These are phyloP conservation scores for Mercurialis annua DNA, from an alignment of 345 rosid genomes.

Conservation along the genomic window DNA sequence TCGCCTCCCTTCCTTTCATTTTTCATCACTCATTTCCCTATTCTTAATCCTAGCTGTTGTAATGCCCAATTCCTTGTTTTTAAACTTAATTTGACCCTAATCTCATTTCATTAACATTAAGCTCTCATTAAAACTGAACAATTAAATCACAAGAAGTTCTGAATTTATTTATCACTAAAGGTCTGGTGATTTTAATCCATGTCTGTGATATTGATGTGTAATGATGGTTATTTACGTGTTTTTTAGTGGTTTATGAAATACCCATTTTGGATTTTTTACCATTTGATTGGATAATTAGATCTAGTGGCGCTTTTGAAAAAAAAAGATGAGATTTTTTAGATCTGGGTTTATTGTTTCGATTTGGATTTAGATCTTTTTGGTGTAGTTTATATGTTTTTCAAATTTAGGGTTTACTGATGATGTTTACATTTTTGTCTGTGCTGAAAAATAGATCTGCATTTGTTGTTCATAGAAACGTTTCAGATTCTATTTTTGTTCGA, in stretches of 20 bases:
- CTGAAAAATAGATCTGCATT: constrained; percentile 7
- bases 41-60: not conserved
- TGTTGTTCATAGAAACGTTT: not conserved
- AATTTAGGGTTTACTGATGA: not conserved
- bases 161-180: not conserved
- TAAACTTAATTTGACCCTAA: not conserved
- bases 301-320: not conserved
- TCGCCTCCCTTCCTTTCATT: constrained; percentile 6
- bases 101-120: not conserved
- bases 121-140: not conserved
- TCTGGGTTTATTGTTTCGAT: constrained; percentile 1
- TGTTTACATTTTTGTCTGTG: not conserved
- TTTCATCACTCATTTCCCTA: not conserved
- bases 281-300: not conserved
- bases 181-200: constrained; percentile 7
- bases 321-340: too few relatives aligned
- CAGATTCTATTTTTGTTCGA: not conserved
- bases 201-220: not conserved
- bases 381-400: not conserved
- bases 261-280: constrained; percentile 8
- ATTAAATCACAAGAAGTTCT: not conserved
- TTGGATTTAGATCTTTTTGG: not conserved
- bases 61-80: not conserved
- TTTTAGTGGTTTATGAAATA: not conserved
- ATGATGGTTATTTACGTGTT: not conserved